Evolutionary conservation across 2,329 filamentous ascomycete genomes (phyloP).

Genomic region (Alternaria alternata): DNA sequence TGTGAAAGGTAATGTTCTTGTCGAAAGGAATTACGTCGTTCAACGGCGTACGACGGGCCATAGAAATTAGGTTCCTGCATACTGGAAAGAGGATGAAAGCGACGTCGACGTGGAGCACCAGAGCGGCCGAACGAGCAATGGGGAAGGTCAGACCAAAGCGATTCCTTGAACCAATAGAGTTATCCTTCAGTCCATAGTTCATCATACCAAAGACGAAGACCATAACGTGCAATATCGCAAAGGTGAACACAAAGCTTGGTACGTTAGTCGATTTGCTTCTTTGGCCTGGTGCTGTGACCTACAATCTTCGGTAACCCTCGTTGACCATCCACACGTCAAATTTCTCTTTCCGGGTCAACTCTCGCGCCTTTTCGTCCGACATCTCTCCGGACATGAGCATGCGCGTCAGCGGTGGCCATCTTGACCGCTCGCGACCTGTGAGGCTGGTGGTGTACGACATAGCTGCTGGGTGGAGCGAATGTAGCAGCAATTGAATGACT

Average conservation of each 20-base stretch:
- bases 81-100: conserved; percentile 82
- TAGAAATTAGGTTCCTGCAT: conserved; percentile 83
- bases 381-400: conserved; percentile 86
- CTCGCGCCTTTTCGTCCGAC: conserved; percentile 75
- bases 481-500: conserved; percentile 23
- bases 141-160: conserved; percentile 79
- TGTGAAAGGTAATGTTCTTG: conserved; percentile 91
- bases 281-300: conserved; percentile 49
- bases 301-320: conserved; percentile 83
- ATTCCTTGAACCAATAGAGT: conserved; percentile 69
- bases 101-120: conserved; percentile 83
- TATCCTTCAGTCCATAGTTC: conserved; percentile 80
- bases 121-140: conserved; percentile 76
- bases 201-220: conserved; percentile 83
- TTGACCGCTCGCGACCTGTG: conserved; percentile 68
- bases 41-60: conserved; percentile 79
- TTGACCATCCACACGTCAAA: conserved; percentile 91
- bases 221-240: conserved; percentile 75
- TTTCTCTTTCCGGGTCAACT: conserved; percentile 73
- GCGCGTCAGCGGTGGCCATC: conserved; percentile 83
- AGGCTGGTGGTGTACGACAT: conserved; percentile 48
- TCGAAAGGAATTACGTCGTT: conserved; percentile 89
- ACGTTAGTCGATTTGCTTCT: conserved; percentile 36
- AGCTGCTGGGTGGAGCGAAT: conserved; percentile 21
- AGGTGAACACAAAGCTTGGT: conserved; percentile 75